phyloP scores from a whole-genome alignment of 257 asterid species.

The Lantana camara region DNA sequence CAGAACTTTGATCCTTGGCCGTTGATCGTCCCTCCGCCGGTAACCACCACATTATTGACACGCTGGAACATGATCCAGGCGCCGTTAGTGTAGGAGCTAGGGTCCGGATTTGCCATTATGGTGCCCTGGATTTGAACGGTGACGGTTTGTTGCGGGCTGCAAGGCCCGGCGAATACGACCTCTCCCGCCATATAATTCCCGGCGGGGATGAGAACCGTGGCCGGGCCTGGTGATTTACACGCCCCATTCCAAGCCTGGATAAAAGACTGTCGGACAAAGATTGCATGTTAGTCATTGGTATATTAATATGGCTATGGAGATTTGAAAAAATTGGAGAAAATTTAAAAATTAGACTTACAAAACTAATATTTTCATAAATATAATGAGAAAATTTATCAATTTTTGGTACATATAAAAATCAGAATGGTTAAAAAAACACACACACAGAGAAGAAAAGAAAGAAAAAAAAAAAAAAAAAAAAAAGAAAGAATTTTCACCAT shows the following conservation, averaged over 20 bases:
- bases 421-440: no score
- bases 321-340: background rate
- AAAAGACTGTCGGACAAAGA: no score
- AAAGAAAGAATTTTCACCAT: constrained; percentile 28
- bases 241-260: constrained; percentile 61
- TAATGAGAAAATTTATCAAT: no score
- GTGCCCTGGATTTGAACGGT: constrained; percentile 57
- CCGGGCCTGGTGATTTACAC: constrained; percentile 38
- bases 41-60: constrained; percentile 39
- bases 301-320: background rate
- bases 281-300: constrained; percentile 32
- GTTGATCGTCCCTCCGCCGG: constrained; percentile 68
- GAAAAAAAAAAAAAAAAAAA: background rate
- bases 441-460: background rate
- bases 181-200: constrained; percentile 50
- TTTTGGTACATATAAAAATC: no score
- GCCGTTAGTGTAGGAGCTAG: constrained; percentile 37
- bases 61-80: constrained; percentile 50
- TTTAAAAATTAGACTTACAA: no score
- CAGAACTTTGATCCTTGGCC: constrained; percentile 50
- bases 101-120: constrained; percentile 45
- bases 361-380: no score
- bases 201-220: constrained; percentile 44
- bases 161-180: constrained; percentile 58
- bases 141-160: constrained; percentile 39